Percentiles rank a stretch among this genome's conserved stretches.
Evolutionary conservation across 805 yeast genomes (phyloP).

Genomic region (Candida easanensis): DNA sequence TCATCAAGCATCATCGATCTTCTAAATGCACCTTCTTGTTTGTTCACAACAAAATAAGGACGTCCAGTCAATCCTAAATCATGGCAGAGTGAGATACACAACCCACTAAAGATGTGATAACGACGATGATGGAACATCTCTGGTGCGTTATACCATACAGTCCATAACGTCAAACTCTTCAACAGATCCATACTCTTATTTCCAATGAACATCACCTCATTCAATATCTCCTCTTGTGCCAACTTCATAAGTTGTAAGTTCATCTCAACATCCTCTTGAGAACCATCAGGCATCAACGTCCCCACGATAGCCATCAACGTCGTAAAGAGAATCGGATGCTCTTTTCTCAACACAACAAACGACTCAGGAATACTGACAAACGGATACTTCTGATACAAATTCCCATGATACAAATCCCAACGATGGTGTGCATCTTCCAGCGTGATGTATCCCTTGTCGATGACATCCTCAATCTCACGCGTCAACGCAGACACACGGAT

Average conservation of each 20-base stretch:
- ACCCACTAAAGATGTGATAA: constrained; percentile 62
- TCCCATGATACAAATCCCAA: constrained; percentile 45
- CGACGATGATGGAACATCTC: constrained; percentile 79
- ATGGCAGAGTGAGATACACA: constrained; percentile 65
- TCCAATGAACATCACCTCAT: constrained; percentile 68
- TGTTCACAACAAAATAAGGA: constrained; percentile 40
- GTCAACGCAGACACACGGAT: constrained; percentile 23
- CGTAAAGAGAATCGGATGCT: constrained; percentile 60
- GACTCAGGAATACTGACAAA: constrained; percentile 51
- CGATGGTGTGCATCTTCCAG: constrained; percentile 57
- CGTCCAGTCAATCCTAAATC: constrained; percentile 73
- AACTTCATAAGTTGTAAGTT: constrained; percentile 50
- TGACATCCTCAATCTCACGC: constrained; percentile 40
- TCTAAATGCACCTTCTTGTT: constrained; percentile 39
- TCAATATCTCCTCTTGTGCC: constrained; percentile 47
- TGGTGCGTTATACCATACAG: constrained; percentile 82
- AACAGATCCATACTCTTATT: constrained; percentile 67
- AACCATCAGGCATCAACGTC: constrained; percentile 32
- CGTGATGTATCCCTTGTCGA: constrained; percentile 56
- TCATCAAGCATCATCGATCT: constrained; percentile 39
- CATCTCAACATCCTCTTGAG: constrained; percentile 29
- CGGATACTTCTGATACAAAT: constrained; percentile 50
- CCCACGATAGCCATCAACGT: constrained; percentile 64
- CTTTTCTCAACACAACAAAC: constrained; percentile 43
- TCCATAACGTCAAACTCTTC: constrained; percentile 55